These are phyloP conservation scores for Emergomyces orientalis DNA, from an alignment of 2,329 filamentous ascomycete species.

Conservation along the genomic window DNA sequence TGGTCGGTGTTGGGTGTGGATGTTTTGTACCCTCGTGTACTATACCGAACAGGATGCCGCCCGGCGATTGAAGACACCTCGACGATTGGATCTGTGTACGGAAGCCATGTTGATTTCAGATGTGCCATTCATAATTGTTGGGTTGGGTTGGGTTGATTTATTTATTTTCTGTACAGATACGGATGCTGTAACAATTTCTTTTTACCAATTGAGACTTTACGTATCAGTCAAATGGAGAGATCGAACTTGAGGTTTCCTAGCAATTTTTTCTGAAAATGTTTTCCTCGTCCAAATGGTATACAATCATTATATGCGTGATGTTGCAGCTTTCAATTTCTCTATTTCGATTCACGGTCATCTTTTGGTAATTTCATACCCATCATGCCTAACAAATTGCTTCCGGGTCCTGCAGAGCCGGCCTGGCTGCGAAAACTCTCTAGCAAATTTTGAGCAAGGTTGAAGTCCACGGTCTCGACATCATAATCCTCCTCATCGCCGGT, in stretches of 20 bases:
- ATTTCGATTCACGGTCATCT: conserved; percentile 48
- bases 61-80: background rate
- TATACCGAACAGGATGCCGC: background rate
- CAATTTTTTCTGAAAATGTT: background rate
- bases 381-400: conserved; percentile 75
- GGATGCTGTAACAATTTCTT: background rate
- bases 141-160: background rate
- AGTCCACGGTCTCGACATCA: conserved; percentile 63
- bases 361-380: conserved; percentile 75
- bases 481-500: conserved; percentile 19
- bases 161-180: background rate
- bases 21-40: background rate
- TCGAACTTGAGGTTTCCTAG: background rate
- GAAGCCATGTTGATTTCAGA: background rate
- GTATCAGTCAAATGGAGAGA: background rate
- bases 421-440: conserved; percentile 90
- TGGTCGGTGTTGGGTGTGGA: background rate
- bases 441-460: conserved; percentile 81
- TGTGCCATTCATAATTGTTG: background rate
- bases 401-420: conserved; percentile 73
- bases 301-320: background rate
- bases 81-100: background rate
- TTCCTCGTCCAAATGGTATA: background rate
- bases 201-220: background rate
- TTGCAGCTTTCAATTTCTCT: background rate